A percentile compares a stretch with the other conserved stretches of the same genome.
Conservation (phyloP, 2,329 filamentous ascomycete genomes). For the Colletotrichum costaricense region DNA sequence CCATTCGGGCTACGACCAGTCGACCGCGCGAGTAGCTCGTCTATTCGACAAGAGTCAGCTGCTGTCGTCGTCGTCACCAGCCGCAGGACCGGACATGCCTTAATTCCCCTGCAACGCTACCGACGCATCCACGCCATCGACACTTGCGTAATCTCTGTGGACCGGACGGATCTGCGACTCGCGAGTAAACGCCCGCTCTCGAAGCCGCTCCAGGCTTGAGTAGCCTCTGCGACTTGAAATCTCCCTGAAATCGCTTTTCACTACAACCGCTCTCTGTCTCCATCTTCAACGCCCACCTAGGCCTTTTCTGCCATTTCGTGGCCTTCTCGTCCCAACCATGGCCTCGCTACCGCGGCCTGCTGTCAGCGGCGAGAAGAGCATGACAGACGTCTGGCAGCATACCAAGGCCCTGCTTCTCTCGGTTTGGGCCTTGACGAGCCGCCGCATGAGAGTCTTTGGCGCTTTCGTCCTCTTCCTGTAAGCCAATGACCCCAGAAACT, state of each 20-base stretch:
- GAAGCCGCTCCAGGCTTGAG: not conserved
- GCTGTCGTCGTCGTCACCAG: constrained; percentile 3
- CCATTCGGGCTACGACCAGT: constrained; percentile 4
- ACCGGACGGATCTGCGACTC: constrained; percentile 17
- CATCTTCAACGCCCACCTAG: not conserved
- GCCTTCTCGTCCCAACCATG: constrained; percentile 16
- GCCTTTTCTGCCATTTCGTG: not conserved
- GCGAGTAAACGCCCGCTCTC: constrained; percentile 11
- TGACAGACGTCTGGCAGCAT: constrained; percentile 39
- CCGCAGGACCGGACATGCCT: constrained; percentile 14
- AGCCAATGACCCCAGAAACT: constrained; percentile 30
- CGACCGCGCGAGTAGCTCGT: constrained; percentile 10
- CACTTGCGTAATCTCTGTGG: constrained; percentile 23
- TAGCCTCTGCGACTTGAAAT: not conserved
- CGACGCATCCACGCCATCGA: constrained; percentile 19
- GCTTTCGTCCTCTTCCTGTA: constrained; percentile 47
- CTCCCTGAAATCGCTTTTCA: not conserved
- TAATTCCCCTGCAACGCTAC: constrained; percentile 11
- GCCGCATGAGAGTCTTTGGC: constrained; percentile 46
- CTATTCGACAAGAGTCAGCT: not conserved
- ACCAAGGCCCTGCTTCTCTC: constrained; percentile 39
- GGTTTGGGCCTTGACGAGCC: constrained; percentile 47
- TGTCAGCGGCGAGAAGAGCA: constrained; percentile 34
- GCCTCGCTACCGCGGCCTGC: constrained; percentile 3
- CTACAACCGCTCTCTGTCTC: not conserved